Evolutionary conservation across 352 stramenopile species (phyloP).

Genomic region (Phytophthora quininea): DNA sequence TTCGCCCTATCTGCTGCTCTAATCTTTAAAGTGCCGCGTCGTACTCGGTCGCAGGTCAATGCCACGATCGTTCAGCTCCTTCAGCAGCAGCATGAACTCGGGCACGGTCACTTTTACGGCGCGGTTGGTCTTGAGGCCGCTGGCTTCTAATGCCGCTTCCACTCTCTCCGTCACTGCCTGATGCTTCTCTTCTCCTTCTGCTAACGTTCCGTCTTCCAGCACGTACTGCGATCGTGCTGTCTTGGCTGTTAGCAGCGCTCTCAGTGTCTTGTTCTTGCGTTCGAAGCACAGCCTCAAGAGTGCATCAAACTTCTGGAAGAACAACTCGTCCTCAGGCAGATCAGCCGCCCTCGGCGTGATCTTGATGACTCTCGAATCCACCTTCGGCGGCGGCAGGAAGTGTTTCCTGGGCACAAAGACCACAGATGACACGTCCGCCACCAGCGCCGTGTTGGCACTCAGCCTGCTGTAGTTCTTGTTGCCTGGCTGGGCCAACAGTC

Average conservation of each 20-base stretch:
- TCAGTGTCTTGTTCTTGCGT: constrained; percentile 89
- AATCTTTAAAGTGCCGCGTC: constrained; percentile 75
- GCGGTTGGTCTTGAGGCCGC: constrained; percentile 52
- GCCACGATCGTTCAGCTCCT: constrained; percentile 45
- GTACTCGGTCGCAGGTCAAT: constrained; percentile 59
- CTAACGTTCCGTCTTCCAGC: constrained; percentile 24
- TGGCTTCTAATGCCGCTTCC: constrained; percentile 52
- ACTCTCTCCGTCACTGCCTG: constrained; percentile 47
- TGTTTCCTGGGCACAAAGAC: constrained; percentile 60
- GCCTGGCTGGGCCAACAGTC: constrained; percentile 74
- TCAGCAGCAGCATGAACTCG: constrained; percentile 68
- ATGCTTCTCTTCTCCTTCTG: constrained; percentile 34
- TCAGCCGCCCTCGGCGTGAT: constrained; percentile 36
- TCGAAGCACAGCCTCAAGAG: constrained; percentile 78
- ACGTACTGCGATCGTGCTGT: constrained; percentile 51
- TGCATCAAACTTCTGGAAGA: constrained; percentile 81
- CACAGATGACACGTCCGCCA: constrained; percentile 69
- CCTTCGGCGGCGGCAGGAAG: constrained; percentile 83
- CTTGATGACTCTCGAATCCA: constrained; percentile 86
- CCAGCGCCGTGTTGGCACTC: constrained; percentile 78
- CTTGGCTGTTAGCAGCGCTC: constrained; percentile 70
- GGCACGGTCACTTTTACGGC: constrained; percentile 68
- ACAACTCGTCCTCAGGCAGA: constrained; percentile 41
- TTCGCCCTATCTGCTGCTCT: constrained; percentile 14
- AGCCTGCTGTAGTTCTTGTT: constrained; percentile 83